Conservation (phyloP, 495 filamentous ascomycete species). For the Penicillium waksmanii region DNA sequence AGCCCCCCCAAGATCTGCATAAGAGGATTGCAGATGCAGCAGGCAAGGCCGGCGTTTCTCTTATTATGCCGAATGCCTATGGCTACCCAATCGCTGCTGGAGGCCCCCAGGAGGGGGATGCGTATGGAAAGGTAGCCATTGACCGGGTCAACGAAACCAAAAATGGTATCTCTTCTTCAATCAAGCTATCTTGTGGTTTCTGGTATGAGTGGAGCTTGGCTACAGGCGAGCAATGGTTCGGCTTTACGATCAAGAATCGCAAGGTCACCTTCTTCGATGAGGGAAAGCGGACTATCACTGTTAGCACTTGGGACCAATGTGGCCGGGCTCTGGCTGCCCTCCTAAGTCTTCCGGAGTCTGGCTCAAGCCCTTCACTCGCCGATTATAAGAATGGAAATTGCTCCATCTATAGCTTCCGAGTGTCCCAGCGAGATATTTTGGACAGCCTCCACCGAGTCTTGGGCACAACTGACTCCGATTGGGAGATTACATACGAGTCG, state of each 20-base stretch:
- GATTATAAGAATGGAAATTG: conserved; percentile 44
- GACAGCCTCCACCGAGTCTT: conserved; percentile 58
- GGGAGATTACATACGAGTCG: conserved; percentile 54
- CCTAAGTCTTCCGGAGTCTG: conserved; percentile 41
- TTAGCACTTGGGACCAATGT: conserved; percentile 48
- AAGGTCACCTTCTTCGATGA: conserved; percentile 54
- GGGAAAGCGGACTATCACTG: conserved; percentile 41
- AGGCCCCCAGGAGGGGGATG: conserved; percentile 31
- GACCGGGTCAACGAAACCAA: conserved; percentile 38
- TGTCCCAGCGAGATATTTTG: conserved; percentile 58
- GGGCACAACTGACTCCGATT: conserved; percentile 50
- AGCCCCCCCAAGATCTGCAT: conserved; percentile 48
- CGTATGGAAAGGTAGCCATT: not conserved
- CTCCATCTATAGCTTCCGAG: conserved; percentile 49
- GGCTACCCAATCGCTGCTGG: conserved; percentile 36
- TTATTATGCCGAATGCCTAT: conserved; percentile 65
- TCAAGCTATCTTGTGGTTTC: conserved; percentile 50
- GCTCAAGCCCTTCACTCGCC: conserved; percentile 25
- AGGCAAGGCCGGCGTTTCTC: conserved; percentile 60
- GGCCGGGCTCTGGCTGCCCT: conserved; percentile 49
- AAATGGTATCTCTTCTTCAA: conserved; percentile 48
- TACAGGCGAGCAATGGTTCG: conserved; percentile 36
- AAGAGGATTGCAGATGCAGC: conserved; percentile 60
- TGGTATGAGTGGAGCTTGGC: conserved; percentile 60
- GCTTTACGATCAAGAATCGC: conserved; percentile 49